A percentile compares a stretch with the other conserved stretches of the same genome.
phyloP scores from a whole-genome alignment of 257 asterid species.

The Solanum bulbocastanum region DNA sequence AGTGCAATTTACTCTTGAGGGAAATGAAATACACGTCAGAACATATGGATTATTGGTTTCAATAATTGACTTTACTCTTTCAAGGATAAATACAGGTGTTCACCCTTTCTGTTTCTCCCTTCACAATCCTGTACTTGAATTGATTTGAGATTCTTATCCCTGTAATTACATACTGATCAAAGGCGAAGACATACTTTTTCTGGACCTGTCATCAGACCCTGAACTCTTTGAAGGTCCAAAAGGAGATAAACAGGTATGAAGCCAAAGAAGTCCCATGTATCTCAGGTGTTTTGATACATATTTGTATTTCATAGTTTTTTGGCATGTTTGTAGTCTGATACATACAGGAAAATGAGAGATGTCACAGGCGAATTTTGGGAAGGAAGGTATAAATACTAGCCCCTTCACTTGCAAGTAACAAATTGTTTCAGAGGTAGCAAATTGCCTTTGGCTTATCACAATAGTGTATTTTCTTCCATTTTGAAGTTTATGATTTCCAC shows the following conservation, averaged over 20 bases:
- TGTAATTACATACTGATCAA: constrained; percentile 4
- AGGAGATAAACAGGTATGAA: constrained; percentile 72
- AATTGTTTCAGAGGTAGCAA: background rate
- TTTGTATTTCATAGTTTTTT: background rate
- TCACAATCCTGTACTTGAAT: background rate
- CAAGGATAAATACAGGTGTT: constrained; percentile 85
- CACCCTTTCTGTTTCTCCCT: background rate
- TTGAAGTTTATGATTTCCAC: background rate
- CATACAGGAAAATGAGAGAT: constrained; percentile 87
- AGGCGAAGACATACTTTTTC: constrained; percentile 91
- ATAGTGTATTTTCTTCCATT: background rate
- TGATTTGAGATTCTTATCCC: background rate
- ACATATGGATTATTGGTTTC: constrained; percentile 71
- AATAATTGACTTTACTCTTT: constrained; percentile 88
- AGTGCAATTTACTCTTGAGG: constrained; percentile 63
- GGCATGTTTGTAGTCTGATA: constrained; percentile 56
- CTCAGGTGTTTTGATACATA: background rate
- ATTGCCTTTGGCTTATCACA: background rate
- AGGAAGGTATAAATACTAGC: constrained; percentile 52
- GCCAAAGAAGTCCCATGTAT: background rate
- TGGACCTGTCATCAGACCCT: constrained; percentile 87
- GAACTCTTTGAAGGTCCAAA: constrained; percentile 83
- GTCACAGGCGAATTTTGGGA: constrained; percentile 89
- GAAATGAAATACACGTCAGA: constrained; percentile 43
- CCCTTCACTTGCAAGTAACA: background rate